Conservation (phyloP, 805 yeast species). For the Ogataea pignaliae region DNA sequence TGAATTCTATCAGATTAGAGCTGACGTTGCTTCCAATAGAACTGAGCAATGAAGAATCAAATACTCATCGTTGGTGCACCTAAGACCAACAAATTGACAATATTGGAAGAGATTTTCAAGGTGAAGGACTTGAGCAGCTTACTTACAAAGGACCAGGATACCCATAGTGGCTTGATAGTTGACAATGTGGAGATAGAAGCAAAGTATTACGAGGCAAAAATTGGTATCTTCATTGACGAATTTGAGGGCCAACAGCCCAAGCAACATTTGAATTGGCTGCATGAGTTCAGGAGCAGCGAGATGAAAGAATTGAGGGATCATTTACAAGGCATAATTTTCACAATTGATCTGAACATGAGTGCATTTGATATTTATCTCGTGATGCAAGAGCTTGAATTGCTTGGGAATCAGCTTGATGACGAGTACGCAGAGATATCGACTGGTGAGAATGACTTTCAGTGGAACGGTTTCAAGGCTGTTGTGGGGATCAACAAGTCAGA, state of each 20-base stretch:
- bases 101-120: slow-evolving; percentile 19
- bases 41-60: slow-evolving; percentile 28
- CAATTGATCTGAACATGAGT: slow-evolving; percentile 26
- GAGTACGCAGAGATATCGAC: slow-evolving; percentile 19
- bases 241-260: slow-evolving; percentile 26
- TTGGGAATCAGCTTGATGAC: slow-evolving; percentile 15
- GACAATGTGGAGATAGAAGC: slow-evolving; percentile 19
- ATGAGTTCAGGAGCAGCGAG: slow-evolving; percentile 36
- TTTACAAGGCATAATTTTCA: slow-evolving; percentile 42
- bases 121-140: slow-evolving; percentile 22
- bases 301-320: slow-evolving; percentile 40
- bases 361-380: slow-evolving; percentile 7
- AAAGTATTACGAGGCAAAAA: slow-evolving; percentile 24
- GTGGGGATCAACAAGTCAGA: slow-evolving; percentile 25
- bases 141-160: slow-evolving; percentile 6
- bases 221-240: slow-evolving; percentile 29
- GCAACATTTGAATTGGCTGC: slow-evolving; percentile 29
- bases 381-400: slow-evolving; percentile 16
- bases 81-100: slow-evolving; percentile 34
- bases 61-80: slow-evolving; percentile 44
- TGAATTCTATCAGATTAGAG: too few species aligned
- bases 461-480: slow-evolving; percentile 34
- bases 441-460: slow-evolving; percentile 18
- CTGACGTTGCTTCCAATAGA: too few species aligned
- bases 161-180: slow-evolving; percentile 25